Conservation (phyloP, 371 early-diverging fungal species). For the Lichtheimia ornata region DNA sequence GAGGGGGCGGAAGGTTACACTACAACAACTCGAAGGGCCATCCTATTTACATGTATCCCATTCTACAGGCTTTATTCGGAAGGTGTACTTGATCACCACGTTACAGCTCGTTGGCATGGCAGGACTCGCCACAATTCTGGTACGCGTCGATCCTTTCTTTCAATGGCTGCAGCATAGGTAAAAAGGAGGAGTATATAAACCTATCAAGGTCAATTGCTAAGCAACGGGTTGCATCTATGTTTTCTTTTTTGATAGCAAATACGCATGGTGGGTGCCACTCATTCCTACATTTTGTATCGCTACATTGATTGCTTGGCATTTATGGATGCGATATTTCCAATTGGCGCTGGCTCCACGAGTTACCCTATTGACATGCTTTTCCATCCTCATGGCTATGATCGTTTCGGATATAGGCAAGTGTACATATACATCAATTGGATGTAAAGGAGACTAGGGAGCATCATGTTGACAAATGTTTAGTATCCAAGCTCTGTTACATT, state of each 20-base stretch:
- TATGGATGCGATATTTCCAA: slow-evolving; percentile 45
- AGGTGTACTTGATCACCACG: slow-evolving; percentile 17
- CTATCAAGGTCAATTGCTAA: not conserved
- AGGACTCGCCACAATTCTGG: slow-evolving; percentile 11
- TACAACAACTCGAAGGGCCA: not conserved
- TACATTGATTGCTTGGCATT: slow-evolving; percentile 29
- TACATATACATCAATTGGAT: not conserved
- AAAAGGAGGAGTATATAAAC: not conserved
- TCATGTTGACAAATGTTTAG: slow-evolving; percentile 18
- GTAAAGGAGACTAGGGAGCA: not conserved
- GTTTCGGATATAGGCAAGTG: slow-evolving; percentile 33
- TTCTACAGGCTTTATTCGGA: slow-evolving; percentile 17
- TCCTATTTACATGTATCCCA: not conserved
- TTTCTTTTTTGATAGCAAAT: slow-evolving; percentile 19
- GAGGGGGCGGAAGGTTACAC: too few species aligned
- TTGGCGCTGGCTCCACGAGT: slow-evolving; percentile 22
- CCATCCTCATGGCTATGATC: slow-evolving; percentile 26
- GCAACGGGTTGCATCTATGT: not conserved
- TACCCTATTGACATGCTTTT: slow-evolving; percentile 25
- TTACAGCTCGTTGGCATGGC: slow-evolving; percentile 14
- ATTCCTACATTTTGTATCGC: slow-evolving; percentile 26
- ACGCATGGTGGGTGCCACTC: slow-evolving; percentile 39
- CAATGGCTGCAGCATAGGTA: slow-evolving; percentile 36
- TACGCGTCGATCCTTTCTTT: slow-evolving; percentile 19
- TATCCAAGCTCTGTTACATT: slow-evolving; percentile 25